Evolutionary conservation across 73 alveolate genomes (phyloP).

Genomic region (Durusdinium trenchii): DNA sequence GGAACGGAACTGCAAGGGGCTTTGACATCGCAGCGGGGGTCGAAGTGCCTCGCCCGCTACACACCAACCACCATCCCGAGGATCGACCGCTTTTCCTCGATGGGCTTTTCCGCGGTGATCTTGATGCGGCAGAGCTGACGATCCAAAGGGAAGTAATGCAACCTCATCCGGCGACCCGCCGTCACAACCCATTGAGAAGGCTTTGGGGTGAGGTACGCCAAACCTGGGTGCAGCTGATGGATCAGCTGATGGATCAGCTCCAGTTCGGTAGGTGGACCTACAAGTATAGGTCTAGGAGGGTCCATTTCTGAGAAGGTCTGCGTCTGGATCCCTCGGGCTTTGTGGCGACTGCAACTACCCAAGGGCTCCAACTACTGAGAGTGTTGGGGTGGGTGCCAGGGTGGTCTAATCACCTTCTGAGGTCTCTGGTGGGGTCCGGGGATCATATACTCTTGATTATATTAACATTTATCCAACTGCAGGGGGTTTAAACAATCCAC

Average conservation of each 20-base stretch:
- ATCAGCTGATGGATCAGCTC: background rate
- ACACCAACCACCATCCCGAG: background rate
- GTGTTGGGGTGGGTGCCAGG: no score
- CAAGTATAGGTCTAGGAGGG: no score
- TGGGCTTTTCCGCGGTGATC: background rate
- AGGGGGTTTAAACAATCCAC: no score
- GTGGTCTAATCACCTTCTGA: no score
- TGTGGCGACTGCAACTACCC: no score
- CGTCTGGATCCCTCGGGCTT: no score
- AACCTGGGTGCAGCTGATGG: background rate
- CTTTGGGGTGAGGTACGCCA: background rate
- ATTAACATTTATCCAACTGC: no score
- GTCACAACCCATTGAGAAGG: background rate
- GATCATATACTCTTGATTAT: no score
- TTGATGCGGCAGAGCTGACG: constrained; percentile 65
- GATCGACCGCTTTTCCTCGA: background rate
- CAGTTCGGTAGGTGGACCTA: background rate
- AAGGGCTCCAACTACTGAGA: no score
- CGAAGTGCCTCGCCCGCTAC: background rate
- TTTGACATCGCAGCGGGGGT: background rate
- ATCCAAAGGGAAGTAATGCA: constrained; percentile 64
- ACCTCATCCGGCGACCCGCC: background rate
- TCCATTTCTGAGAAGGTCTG: no score
- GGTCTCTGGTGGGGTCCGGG: no score
- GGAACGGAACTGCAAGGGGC: background rate